These are phyloP conservation scores for Monosporozyma servazzii DNA, from an alignment of 805 yeast genomes.

Conservation along the genomic window DNA sequence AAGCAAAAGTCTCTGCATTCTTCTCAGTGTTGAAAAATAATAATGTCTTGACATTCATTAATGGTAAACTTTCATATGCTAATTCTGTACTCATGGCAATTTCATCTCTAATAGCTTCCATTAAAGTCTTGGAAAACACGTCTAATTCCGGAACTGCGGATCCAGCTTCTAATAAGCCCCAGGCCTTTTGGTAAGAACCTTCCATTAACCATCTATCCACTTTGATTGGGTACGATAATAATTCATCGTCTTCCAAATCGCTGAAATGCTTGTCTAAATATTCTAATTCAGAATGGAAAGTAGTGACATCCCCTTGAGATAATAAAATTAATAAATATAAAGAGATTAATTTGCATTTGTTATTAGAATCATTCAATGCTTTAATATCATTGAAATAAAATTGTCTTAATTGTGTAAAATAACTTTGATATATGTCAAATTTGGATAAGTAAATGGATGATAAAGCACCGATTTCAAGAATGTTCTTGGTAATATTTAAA, in stretches of 20 bases:
- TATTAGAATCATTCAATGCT: conserved; percentile 35
- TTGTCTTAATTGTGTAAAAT: conserved; percentile 63
- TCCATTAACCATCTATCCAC: conserved; percentile 93
- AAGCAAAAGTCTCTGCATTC: conserved; percentile 45
- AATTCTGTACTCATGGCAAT: conserved; percentile 76
- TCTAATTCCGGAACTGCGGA: conserved; percentile 58
- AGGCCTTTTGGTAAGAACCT: conserved; percentile 89
- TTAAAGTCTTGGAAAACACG: conserved; percentile 65
- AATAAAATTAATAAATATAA: conserved; percentile 67
- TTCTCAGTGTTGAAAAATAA: conserved; percentile 58
- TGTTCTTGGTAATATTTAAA: conserved; percentile 66
- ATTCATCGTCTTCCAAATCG: conserved; percentile 55
- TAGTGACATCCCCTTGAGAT: conserved; percentile 75
- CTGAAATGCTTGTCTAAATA: conserved; percentile 41
- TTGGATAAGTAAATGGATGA: conserved; percentile 58
- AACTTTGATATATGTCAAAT: conserved; percentile 59
- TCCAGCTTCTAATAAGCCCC: conserved; percentile 49
- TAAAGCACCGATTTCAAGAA: conserved; percentile 83
- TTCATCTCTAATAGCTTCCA: conserved; percentile 73
- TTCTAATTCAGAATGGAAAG: conserved; percentile 86
- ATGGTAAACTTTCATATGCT: conserved; percentile 67
- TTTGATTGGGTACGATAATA: conserved; percentile 73
- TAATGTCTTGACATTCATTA: conserved; percentile 73
- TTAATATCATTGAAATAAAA: conserved; percentile 43
- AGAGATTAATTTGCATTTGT: conserved; percentile 65